Conservation (phyloP, 1,139 yeast species). For the Saccharomyces hybrid region DNA sequence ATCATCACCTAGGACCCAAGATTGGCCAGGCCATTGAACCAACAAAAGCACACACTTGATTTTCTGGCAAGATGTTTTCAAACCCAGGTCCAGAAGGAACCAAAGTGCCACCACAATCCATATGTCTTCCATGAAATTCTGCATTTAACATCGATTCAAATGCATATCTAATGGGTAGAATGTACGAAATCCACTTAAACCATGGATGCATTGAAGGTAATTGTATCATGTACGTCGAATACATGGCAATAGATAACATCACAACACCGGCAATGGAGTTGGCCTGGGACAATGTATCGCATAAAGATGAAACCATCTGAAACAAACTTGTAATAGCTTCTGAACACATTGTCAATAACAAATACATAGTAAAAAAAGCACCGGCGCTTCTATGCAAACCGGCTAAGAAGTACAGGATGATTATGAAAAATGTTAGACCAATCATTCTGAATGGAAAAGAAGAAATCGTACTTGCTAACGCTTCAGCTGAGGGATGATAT, state of each 20-base stretch:
- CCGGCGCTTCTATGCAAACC: conserved; percentile 46
- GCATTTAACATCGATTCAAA: conserved; percentile 50
- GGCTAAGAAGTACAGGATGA: conserved; percentile 46
- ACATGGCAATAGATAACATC: conserved; percentile 42
- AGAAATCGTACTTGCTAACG: conserved; percentile 40
- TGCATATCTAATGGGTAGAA: conserved; percentile 49
- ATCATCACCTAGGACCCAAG: conserved; percentile 40
- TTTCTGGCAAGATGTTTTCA: conserved; percentile 33
- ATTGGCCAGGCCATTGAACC: conserved; percentile 38
- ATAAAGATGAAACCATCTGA: conserved; percentile 43
- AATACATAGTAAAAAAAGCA: conserved; percentile 43
- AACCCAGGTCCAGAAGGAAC: conserved; percentile 50
- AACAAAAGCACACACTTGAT: conserved; percentile 44
- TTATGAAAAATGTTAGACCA: conserved; percentile 38
- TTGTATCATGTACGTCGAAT: conserved; percentile 51
- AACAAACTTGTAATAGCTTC: conserved; percentile 41
- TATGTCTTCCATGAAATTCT: conserved; percentile 49
- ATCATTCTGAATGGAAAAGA: conserved; percentile 44
- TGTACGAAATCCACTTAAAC: conserved; percentile 56
- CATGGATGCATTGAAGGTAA: conserved; percentile 55
- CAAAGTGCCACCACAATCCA: conserved; percentile 41
- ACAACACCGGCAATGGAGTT: conserved; percentile 45
- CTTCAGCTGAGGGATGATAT: conserved; percentile 55
- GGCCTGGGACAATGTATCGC: conserved; percentile 42
- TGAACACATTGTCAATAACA: conserved; percentile 38